Evolutionary conservation across 768 basidiomycete species (phyloP).

Genomic region (Termitomyces sp.): DNA sequence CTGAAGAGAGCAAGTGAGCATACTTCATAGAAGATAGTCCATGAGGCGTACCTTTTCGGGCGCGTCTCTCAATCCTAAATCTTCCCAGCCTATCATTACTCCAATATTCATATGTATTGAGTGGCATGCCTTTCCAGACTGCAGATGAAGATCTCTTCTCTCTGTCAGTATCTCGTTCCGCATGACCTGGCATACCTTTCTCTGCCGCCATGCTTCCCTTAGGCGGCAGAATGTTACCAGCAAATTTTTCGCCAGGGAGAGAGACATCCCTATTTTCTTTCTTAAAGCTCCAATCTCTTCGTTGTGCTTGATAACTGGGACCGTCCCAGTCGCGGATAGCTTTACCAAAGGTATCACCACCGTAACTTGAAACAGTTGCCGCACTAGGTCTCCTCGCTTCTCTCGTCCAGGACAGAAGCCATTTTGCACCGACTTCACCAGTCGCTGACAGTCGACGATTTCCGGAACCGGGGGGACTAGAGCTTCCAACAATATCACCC

Average conservation of each 20-base stretch:
- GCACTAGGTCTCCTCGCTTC: constrained; percentile 37
- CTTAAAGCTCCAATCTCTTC: constrained; percentile 55
- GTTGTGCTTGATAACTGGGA: constrained; percentile 36
- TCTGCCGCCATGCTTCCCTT: constrained; percentile 25
- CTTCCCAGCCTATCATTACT: constrained; percentile 55
- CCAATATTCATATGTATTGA: constrained; percentile 63
- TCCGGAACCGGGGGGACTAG: constrained; percentile 5
- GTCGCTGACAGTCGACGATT: constrained; percentile 14
- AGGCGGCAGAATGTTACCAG: constrained; percentile 24
- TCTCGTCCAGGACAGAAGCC: constrained; percentile 18
- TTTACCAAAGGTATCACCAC: constrained; percentile 38
- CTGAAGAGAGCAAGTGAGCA: constrained; percentile 18
- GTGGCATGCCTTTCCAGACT: constrained; percentile 43
- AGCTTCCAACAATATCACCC: constrained; percentile 20
- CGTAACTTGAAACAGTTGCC: constrained; percentile 31
- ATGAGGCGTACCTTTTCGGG: constrained; percentile 30
- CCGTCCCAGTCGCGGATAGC: constrained; percentile 38
- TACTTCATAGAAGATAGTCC: neutral
- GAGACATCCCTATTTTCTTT: constrained; percentile 42
- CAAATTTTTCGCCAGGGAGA: constrained; percentile 12
- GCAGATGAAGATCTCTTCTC: constrained; percentile 18
- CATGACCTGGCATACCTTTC: constrained; percentile 5
- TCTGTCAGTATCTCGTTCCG: constrained; percentile 8
- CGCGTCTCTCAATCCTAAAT: constrained; percentile 54
- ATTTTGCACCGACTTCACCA: constrained; percentile 8